Base-by-base conservation (phyloP, 169 alveolate species). In the Cryptosporidium ubiquitum region DNA sequence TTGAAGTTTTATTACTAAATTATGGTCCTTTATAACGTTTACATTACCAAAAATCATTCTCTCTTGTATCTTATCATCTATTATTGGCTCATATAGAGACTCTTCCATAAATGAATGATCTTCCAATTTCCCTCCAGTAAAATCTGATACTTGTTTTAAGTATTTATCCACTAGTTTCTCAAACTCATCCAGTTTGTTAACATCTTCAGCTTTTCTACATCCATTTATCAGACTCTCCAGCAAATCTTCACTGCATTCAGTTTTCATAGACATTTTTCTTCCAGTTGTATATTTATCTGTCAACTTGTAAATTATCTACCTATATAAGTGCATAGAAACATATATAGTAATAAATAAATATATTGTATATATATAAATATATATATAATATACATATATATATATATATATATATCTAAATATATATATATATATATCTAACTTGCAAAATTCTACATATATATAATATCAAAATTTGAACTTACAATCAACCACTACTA, bases 91-190 rank as follows among this genome's bases (percentile, higher is more conserved):
- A 20, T 31, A 31, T 2, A 26, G 18, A 29, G 16, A 29, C n/a
- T 33, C 20, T 3, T 20, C 35, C 20, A 18, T 60, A 23, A 26
- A 60, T 9, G 12, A 60, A 29, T 29, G 0, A 12, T 60, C 35
- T 0, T 14, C 31, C 26, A 20, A 18, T 66, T 16, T 51, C n/a
- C 73, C 51, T 33, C 47, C 51, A 20, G 26, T 66, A 33, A 37
- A 66, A 20, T 37, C 55, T 4, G 51, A 44, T 0, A 69, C 23
- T 12, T 69, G 33, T 1, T 42, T n/a, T 12, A 69, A 33, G 23
- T 64, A 64, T 29, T 64, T 35, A 33, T 64, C 71, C 71, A 64
- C 71, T 26, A 64, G n/a, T 14, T 35, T 64, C 51, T 64, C 71
- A 31, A 64, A 37, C n/a, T 35, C 42, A 26, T 26, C 35, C 3